Evolutionary conservation across 352 stramenopile species (phyloP).

Genomic region (Phytopythium sindhum): DNA sequence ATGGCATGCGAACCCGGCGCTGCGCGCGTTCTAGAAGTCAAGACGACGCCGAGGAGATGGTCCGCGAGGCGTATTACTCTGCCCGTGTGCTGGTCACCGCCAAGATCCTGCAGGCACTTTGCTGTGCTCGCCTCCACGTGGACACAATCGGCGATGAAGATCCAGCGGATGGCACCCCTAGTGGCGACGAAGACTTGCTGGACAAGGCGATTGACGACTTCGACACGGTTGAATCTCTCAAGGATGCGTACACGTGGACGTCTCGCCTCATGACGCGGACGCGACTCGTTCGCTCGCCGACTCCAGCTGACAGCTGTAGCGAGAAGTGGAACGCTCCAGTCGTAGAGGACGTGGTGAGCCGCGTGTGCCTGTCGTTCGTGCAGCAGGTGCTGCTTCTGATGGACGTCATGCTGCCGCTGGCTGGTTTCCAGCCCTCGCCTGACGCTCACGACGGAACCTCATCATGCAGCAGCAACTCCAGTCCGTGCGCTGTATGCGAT

Average conservation of each 20-base stretch:
- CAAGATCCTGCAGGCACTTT: conserved; percentile 55
- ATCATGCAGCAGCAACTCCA: not conserved
- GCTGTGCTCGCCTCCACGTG: conserved; percentile 24
- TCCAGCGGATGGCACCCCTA: not conserved
- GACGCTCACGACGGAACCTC: not conserved
- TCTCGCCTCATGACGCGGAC: conserved; percentile 43
- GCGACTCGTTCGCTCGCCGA: conserved; percentile 18
- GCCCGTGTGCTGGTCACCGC: conserved; percentile 54
- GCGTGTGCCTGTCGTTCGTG: conserved; percentile 48
- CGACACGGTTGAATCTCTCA: conserved; percentile 49
- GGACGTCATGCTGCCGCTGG: conserved; percentile 42
- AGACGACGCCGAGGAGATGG: conserved; percentile 32
- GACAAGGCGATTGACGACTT: conserved; percentile 31
- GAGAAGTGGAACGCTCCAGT: conserved; percentile 19
- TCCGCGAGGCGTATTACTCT: conserved; percentile 56
- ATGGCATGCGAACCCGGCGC: conserved; percentile 8
- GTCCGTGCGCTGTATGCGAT: conserved; percentile 57
- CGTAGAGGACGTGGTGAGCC: conserved; percentile 43
- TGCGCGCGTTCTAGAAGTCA: conserved; percentile 10
- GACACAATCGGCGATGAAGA: conserved; percentile 5
- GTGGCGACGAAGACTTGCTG: conserved; percentile 4
- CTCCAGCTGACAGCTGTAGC: not conserved
- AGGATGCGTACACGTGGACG: conserved; percentile 52
- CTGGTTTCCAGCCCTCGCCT: not conserved
- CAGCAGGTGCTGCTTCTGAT: conserved; percentile 61